A percentile compares a stretch with the other conserved stretches of the same genome.
Evolutionary conservation across 441 rosid species (phyloP).

Genomic region (Breynia disticha): DNA sequence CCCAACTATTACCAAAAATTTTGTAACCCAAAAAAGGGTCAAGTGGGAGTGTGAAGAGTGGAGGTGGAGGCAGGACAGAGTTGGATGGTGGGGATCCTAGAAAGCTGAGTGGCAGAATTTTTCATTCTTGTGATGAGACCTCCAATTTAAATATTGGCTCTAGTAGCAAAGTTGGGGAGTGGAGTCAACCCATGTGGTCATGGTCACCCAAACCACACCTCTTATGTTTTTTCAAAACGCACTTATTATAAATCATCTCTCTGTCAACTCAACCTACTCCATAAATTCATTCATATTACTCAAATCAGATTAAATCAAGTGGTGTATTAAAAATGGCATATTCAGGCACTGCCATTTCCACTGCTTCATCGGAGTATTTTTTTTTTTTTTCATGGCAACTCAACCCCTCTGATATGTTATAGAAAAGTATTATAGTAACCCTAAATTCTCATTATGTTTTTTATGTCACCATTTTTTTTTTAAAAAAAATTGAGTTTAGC

Average conservation of each 20-base stretch:
- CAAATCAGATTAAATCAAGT: background rate
- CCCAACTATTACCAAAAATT: no score
- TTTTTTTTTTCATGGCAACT: no score
- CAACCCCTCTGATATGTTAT: no score
- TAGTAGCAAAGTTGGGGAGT: conserved; percentile 12
- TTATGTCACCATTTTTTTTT: no score
- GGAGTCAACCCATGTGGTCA: conserved; percentile 28
- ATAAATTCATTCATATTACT: background rate
- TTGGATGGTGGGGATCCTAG: conserved; percentile 34
- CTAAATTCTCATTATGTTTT: no score
- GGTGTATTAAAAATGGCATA: no score
- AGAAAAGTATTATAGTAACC: no score
- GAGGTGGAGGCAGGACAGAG: conserved; percentile 1
- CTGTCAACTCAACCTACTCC: background rate
- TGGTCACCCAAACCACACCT: conserved; percentile 11
- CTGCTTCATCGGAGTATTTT: no score
- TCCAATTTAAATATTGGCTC: conserved; percentile 28
- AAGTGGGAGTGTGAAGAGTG: background rate
- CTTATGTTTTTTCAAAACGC: no score
- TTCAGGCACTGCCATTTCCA: no score
- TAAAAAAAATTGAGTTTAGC: no score
- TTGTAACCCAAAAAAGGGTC: no score
- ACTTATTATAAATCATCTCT: background rate
- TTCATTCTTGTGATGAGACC: conserved; percentile 15
- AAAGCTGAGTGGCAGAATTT: conserved; percentile 14